Evolutionary conservation across 305 asterid species (phyloP).

Genomic region (Fraxinus xanthoxyloides): DNA sequence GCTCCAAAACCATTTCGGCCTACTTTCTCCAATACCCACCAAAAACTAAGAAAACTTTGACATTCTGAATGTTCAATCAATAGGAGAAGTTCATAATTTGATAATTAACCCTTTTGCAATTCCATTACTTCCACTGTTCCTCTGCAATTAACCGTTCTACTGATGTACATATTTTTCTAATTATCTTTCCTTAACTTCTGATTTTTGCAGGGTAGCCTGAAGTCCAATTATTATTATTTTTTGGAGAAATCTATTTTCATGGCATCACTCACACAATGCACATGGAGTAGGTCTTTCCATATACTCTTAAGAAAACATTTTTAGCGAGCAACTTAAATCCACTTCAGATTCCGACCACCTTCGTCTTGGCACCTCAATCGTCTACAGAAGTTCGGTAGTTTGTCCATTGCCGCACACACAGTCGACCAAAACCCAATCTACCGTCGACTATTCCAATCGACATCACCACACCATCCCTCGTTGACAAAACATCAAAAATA

Average conservation of each 20-base stretch:
- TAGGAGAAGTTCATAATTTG: background rate
- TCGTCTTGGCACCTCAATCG: slow-evolving; percentile 36
- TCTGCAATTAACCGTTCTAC: background rate
- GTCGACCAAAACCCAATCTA: too few species aligned
- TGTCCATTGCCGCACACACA: background rate
- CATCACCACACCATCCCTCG: too few species aligned
- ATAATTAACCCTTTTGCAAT: background rate
- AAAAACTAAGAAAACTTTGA: background rate
- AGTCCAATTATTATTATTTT: too few species aligned
- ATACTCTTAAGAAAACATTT: background rate
- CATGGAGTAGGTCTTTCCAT: too few species aligned
- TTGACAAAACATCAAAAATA: too few species aligned
- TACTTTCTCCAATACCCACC: background rate
- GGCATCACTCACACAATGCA: too few species aligned
- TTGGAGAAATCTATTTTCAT: too few species aligned
- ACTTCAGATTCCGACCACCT: slow-evolving; percentile 33
- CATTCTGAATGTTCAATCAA: background rate
- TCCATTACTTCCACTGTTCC: background rate
- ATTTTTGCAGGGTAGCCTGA: too few species aligned
- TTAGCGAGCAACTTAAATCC: slow-evolving; percentile 24
- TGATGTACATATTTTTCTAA: background rate
- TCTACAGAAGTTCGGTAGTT: slow-evolving; percentile 28
- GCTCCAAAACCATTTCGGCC: background rate
- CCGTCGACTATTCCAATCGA: too few species aligned
- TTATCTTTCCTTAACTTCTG: too few species aligned